Conservation (phyloP, 2,329 filamentous ascomycete genomes). For the Pseudofabraea citricarpa region DNA sequence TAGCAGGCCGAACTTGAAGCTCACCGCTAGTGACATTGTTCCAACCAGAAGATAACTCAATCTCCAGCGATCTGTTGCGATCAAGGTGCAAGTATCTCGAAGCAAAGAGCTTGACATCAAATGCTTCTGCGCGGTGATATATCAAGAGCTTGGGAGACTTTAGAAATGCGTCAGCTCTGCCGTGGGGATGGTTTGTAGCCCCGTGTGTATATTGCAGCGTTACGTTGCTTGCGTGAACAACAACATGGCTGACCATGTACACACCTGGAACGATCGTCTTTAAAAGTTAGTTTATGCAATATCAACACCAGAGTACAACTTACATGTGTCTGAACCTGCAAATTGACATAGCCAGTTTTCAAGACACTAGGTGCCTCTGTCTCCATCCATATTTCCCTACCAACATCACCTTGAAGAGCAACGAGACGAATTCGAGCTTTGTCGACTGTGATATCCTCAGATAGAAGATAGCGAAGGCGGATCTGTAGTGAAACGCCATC, state of each 20-base stretch:
- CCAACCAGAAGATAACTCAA: conserved; percentile 69
- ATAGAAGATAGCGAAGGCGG: conserved; percentile 65
- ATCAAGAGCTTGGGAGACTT: conserved; percentile 61
- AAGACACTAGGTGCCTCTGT: conserved; percentile 33
- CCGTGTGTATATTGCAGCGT: conserved; percentile 61
- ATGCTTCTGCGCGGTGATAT: conserved; percentile 64
- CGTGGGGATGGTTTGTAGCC: conserved; percentile 21
- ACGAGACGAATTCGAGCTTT: conserved; percentile 60
- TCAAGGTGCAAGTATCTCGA: conserved; percentile 75
- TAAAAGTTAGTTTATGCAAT: conserved; percentile 29
- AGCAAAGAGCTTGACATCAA: conserved; percentile 63
- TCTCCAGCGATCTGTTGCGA: conserved; percentile 69
- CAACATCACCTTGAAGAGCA: conserved; percentile 47
- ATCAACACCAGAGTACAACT: too few species aligned
- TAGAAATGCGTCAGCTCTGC: conserved; percentile 38
- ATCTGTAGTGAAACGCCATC: conserved; percentile 74
- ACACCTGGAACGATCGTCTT: conserved; percentile 64
- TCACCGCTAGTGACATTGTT: conserved; percentile 61
- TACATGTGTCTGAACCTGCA: conserved; percentile 42
- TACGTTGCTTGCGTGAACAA: conserved; percentile 59
- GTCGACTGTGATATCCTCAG: conserved; percentile 64
- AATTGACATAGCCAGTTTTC: conserved; percentile 38
- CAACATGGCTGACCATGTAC: conserved; percentile 71
- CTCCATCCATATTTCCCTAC: conserved; percentile 64
- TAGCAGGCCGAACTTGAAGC: conserved; percentile 57